phyloP scores from a whole-genome alignment of 202 grass and related monocot genomes.

The Brachypodium distachyon region DNA sequence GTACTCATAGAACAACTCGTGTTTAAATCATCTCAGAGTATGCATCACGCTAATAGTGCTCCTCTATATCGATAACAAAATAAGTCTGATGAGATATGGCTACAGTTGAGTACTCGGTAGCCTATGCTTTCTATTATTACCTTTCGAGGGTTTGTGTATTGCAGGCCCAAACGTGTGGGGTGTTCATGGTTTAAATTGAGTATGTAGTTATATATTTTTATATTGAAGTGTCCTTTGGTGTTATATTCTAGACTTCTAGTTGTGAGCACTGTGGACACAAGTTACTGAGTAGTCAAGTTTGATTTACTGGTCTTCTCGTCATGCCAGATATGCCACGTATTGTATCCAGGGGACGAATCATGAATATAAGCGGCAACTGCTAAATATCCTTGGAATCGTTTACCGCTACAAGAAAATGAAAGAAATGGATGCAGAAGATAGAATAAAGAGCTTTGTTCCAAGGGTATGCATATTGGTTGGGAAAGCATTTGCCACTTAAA shows the following conservation, averaged over 20 bases:
- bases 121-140: background rate
- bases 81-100: background rate
- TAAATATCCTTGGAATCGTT: slow-evolving; percentile 98
- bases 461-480: slow-evolving; percentile 98
- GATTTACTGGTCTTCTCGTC: slow-evolving; percentile 13
- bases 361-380: slow-evolving; percentile 88
- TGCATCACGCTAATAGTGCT: background rate
- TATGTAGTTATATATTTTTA: slow-evolving; percentile 9
- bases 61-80: background rate
- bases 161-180: background rate
- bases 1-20: too few species aligned
- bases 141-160: background rate
- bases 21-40: background rate
- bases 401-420: slow-evolving; percentile 99
- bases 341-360: slow-evolving; percentile 96
- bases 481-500: slow-evolving; percentile 97
- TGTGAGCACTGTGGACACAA: background rate
- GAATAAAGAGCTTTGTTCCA: slow-evolving; percentile 65
- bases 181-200: background rate
- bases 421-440: slow-evolving; percentile 79
- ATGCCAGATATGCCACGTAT: slow-evolving; percentile 85
- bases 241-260: background rate
- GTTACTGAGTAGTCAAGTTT: background rate
- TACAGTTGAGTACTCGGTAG: background rate
- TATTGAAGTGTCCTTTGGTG: background rate